phyloP scores from a whole-genome alignment of 2,329 filamentous ascomycete genomes.

The Pseudocercospora musae region DNA sequence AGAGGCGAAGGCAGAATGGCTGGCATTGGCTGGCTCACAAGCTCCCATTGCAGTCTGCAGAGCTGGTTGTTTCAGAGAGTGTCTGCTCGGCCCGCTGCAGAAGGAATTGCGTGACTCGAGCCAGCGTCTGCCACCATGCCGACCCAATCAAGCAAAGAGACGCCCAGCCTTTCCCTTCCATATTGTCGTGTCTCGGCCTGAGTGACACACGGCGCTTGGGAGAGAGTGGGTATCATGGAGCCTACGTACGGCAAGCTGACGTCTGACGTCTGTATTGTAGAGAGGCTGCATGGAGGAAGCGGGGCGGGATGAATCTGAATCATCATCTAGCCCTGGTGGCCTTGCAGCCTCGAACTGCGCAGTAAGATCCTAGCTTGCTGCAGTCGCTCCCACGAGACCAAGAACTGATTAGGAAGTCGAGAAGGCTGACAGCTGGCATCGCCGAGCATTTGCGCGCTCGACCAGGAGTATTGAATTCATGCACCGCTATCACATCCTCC shows the following conservation, averaged over 20 bases:
- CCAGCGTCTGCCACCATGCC: background rate
- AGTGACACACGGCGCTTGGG: constrained; percentile 22
- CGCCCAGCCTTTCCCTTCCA: constrained; percentile 4
- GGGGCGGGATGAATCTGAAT: background rate
- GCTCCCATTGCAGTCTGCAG: background rate
- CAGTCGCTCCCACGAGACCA: background rate
- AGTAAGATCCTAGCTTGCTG: background rate
- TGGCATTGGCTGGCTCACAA: constrained; percentile 20
- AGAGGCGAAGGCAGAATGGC: constrained; percentile 13
- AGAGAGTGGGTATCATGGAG: background rate
- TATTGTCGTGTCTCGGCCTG: constrained; percentile 12
- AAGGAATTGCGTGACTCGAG: constrained; percentile 12
- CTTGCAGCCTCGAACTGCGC: background rate
- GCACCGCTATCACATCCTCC: background rate
- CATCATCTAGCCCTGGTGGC: background rate
- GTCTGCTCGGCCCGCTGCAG: constrained; percentile 12
- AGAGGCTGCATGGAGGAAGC: background rate
- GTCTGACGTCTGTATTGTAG: background rate
- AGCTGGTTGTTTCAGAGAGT: constrained; percentile 19
- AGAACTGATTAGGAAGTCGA: background rate
- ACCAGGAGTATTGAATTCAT: background rate
- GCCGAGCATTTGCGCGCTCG: background rate
- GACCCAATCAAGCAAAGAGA: background rate
- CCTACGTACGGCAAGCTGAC: background rate
- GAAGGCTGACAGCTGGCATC: background rate